A percentile compares a stretch with the other conserved stretches of the same genome.
phyloP scores from a whole-genome alignment of 805 yeast genomes.

The Saccharomycopsis fodiens region DNA sequence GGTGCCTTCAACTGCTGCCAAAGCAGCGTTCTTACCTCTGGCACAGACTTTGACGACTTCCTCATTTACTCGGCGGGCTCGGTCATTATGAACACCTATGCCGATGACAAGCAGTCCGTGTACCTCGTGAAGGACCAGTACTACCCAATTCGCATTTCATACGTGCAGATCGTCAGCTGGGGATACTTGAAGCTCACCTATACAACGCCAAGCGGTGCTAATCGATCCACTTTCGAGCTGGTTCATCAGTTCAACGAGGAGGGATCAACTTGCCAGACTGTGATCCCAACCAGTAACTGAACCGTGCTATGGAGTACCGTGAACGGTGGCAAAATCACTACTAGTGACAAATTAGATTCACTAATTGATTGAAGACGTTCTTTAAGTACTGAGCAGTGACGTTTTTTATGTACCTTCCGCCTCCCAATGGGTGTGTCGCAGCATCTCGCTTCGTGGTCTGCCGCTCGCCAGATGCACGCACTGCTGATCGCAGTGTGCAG shows the following conservation, averaged over 20 bases:
- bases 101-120: conserved; percentile 15
- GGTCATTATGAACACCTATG: conserved; percentile 2
- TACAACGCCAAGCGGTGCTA: conserved; percentile 22
- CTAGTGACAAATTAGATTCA: no score
- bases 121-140: conserved; percentile 24
- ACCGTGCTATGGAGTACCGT: no score
- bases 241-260: conserved; percentile 7
- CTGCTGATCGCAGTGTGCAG: no score
- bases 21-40: conserved; percentile 11
- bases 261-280: not conserved
- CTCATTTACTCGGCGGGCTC: conserved; percentile 1
- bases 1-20: conserved; percentile 30
- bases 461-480: no score
- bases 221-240: conserved; percentile 9
- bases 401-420: no score
- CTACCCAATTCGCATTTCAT: conserved; percentile 27
- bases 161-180: conserved; percentile 22
- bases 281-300: not conserved
- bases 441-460: no score
- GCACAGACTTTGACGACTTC: conserved; percentile 1
- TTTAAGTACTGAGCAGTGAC: no score
- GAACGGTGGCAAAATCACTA: no score
- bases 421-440: no score
- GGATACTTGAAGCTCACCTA: conserved; percentile 22
- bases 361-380: no score